Evolutionary conservation across 129 eudicot genomes (phyloP), one percentile per base, ranked within the genome.

Genomic region (Saussurea involucrata): DNA sequence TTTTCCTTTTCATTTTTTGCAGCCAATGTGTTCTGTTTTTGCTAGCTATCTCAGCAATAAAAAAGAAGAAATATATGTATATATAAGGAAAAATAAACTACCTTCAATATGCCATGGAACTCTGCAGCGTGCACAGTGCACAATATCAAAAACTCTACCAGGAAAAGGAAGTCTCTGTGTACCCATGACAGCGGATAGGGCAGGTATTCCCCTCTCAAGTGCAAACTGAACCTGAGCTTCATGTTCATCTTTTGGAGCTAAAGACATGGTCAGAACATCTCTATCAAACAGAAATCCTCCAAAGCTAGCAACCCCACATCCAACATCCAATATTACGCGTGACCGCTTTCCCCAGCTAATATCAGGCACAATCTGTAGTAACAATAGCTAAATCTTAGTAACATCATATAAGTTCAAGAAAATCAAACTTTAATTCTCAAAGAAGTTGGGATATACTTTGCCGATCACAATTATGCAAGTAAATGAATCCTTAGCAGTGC

Each of bases 41-140:
- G 53, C 28, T 61, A 58, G 61, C 65, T 25, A 57, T 57, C 70
- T 11, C 61, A 13, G 25, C 66, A 37, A 55, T 20, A 66, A 44
- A 67, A 29, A 42, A 11, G 6, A 10, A 24, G 66, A 15, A 63
- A 40, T 27, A 37, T 32, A 32, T 32, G 4, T 34, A 34, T 42
- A 11, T 42, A 42, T 42, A 49, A 5, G 61, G 0, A 28, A 21
- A 13, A 53, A 74, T 4, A 17, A 15, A 63, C 36, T 78, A 92
- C 98, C 98, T 86, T 92, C 98, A 76, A 90, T 88, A 78, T 90
- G 96, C 98, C 98, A 92, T 12, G 98, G 98, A 33, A 92, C 98
- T 79, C 98, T 82, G 73, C 98, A 92, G 24, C 98, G 88, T 46
- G 98, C 98, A 84, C 98, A 92, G 78, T 92, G 98, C 13, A 90